phyloP scores from a whole-genome alignment of 345 rosid species.

The Erodium maritimum region DNA sequence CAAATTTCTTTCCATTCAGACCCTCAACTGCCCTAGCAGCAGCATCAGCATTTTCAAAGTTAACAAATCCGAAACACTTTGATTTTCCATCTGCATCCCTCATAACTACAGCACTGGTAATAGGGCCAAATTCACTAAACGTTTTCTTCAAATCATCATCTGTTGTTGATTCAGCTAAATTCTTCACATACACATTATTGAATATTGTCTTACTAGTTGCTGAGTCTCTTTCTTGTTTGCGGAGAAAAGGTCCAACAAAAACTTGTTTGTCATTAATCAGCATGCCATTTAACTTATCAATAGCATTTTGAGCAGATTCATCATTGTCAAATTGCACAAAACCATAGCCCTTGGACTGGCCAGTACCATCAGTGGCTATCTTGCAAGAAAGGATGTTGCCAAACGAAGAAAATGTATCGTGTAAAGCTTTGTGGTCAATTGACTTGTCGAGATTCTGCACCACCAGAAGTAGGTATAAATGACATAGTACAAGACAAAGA shows the following conservation, averaged over 20 bases:
- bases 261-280: constrained; percentile 92
- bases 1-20: constrained; percentile 68
- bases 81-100: constrained; percentile 88
- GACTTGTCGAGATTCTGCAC: constrained; percentile 73
- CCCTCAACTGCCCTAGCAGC: constrained; percentile 82
- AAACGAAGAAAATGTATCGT: constrained; percentile 78
- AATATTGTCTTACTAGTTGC: constrained; percentile 40
- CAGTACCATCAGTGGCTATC: constrained; percentile 64
- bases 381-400: constrained; percentile 85
- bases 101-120: constrained; percentile 76
- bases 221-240: constrained; percentile 72
- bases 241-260: constrained; percentile 82
- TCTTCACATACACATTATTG: constrained; percentile 77
- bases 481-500: neutral
- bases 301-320: constrained; percentile 73
- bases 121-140: constrained; percentile 70
- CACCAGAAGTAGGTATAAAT: neutral
- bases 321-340: constrained; percentile 79
- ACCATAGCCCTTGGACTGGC: constrained; percentile 96
- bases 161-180: constrained; percentile 47
- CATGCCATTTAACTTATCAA: constrained; percentile 84
- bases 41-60: constrained; percentile 66
- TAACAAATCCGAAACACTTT: constrained; percentile 86
- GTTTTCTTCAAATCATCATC: constrained; percentile 63
- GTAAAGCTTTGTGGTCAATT: constrained; percentile 86